Percentiles rank a stretch among this genome's conserved stretches.
Evolutionary conservation across 2,329 filamentous ascomycete species (phyloP).

Genomic region (Exophiala aquamarina): DNA sequence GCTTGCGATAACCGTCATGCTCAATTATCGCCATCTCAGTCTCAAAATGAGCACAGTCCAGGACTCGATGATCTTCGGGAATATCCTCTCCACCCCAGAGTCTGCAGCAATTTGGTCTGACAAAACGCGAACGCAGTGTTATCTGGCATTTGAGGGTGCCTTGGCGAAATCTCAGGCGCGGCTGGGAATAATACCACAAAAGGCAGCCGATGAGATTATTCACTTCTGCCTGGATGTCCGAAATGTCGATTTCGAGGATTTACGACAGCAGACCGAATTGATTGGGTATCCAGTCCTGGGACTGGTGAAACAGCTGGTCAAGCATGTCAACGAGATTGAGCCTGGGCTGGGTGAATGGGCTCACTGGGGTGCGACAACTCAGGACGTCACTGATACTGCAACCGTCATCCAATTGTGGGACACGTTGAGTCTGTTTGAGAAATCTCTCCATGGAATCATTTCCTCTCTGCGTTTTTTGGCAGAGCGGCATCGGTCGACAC

Average conservation of each 20-base stretch:
- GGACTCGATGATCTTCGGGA: constrained; percentile 28
- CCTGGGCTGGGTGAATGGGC: constrained; percentile 25
- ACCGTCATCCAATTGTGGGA: constrained; percentile 28
- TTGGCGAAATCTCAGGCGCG: constrained; percentile 26
- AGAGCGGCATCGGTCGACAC: constrained; percentile 22
- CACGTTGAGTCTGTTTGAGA: constrained; percentile 23
- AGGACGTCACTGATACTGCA: constrained; percentile 29
- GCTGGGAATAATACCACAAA: constrained; percentile 26
- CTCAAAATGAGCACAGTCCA: constrained; percentile 25
- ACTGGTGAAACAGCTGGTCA: constrained; percentile 27
- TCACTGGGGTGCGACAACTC: constrained; percentile 29
- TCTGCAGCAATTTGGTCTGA: constrained; percentile 27
- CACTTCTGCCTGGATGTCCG: constrained; percentile 22
- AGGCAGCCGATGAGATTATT: constrained; percentile 25
- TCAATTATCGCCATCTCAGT: too few species aligned
- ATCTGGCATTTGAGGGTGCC: constrained; percentile 25
- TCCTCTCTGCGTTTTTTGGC: constrained; percentile 14
- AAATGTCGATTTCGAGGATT: constrained; percentile 24
- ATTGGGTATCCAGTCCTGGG: constrained; percentile 28
- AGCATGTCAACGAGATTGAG: constrained; percentile 20
- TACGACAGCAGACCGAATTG: constrained; percentile 23
- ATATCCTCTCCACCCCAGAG: constrained; percentile 26
- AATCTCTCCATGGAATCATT: constrained; percentile 19
- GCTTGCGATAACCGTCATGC: too few species aligned
- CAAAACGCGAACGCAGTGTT: constrained; percentile 26